Evolutionary conservation across 257 asterid genomes (phyloP).

Genomic region (Nicotiana attenuata): DNA sequence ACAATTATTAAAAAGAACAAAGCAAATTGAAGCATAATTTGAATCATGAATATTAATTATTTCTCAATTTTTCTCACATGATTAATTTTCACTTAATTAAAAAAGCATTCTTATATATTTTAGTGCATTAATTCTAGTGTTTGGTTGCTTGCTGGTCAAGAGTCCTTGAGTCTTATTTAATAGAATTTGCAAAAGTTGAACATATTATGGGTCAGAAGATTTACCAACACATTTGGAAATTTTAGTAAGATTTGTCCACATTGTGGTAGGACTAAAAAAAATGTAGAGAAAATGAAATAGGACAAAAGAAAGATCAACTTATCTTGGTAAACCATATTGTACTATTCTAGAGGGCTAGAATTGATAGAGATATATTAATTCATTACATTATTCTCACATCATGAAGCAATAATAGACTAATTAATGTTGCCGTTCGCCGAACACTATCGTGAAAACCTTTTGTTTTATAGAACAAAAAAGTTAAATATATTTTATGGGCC

Average conservation of each 20-base stretch:
- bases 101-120: background rate
- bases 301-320: constrained; percentile 2
- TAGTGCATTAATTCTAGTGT: background rate
- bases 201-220: background rate
- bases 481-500: background rate
- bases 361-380: background rate
- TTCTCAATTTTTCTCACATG: background rate
- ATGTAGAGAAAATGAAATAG: background rate
- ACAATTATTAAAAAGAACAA: too few species aligned
- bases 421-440: background rate
- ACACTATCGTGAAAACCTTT: background rate
- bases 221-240: background rate
- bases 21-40: too few species aligned
- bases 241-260: background rate
- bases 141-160: background rate
- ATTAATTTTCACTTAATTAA: too few species aligned
- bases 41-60: too few species aligned
- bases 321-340: background rate
- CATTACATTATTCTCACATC: background rate
- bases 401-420: background rate
- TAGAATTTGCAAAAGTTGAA: background rate
- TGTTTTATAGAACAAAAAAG: background rate
- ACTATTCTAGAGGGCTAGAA: background rate
- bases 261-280: background rate
- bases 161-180: background rate